Conservation (phyloP, 768 basidiomycete genomes). For the Lactarius evosmus region DNA sequence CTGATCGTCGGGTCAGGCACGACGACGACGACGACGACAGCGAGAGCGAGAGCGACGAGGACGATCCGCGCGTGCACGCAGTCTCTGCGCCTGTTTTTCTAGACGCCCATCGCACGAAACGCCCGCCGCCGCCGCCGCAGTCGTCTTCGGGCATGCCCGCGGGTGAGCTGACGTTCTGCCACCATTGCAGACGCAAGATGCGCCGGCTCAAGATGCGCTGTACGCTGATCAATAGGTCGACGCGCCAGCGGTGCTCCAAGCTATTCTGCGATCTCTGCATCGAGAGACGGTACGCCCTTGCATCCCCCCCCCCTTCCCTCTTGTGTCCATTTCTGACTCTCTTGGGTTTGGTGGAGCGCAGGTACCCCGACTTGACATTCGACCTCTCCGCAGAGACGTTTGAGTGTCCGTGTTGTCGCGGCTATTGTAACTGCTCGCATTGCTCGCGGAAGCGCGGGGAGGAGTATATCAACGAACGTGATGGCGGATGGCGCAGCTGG, state of each 20-base stretch:
- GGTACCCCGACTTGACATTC: constrained; percentile 42
- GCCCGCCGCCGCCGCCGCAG: neutral
- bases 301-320: neutral
- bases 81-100: neutral
- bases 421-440: constrained; percentile 47
- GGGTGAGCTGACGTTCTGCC: constrained; percentile 6
- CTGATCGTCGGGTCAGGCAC: neutral
- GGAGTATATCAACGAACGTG: constrained; percentile 39
- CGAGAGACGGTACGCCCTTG: constrained; percentile 19
- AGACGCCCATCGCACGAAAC: neutral
- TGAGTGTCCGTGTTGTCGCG: constrained; percentile 45
- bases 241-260: constrained; percentile 6
- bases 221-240: neutral
- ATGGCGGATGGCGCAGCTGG: constrained; percentile 27
- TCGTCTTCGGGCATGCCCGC: too few species aligned
- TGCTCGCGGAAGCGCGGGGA: constrained; percentile 49
- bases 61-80: neutral
- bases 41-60: neutral
- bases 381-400: constrained; percentile 33
- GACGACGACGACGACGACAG: neutral
- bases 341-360: constrained; percentile 20
- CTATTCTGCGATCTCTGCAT: constrained; percentile 23
- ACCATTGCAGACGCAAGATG: constrained; percentile 23
- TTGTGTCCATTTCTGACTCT: neutral
- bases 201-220: constrained; percentile 20